phyloP scores from a whole-genome alignment of 768 basidiomycete genomes.

The Pholiota molesta region DNA sequence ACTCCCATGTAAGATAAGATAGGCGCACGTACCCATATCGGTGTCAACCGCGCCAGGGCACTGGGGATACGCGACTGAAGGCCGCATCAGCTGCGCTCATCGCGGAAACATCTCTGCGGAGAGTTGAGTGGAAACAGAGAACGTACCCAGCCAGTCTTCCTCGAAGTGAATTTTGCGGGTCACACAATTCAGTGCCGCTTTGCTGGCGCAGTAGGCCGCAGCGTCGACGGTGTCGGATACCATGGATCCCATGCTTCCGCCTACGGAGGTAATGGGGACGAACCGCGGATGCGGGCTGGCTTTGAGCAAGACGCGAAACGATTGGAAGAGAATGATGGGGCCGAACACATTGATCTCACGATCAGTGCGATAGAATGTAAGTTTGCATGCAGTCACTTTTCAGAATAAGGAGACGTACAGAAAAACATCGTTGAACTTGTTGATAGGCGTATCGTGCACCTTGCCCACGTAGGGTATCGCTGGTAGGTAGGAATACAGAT shows the following conservation, averaged over 20 bases:
- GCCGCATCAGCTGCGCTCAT: not conserved
- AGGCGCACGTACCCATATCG: not conserved
- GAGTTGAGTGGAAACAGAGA: no score
- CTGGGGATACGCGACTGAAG: not conserved
- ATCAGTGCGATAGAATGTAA: not conserved
- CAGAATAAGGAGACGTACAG: not conserved
- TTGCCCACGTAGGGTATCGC: not conserved
- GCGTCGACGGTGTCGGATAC: not conserved
- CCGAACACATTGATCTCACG: slow-evolving; percentile 8
- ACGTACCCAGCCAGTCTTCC: slow-evolving; percentile 4
- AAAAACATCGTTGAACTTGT: not conserved
- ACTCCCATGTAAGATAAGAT: no score
- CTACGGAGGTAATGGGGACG: slow-evolving; percentile 6
- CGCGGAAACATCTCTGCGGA: no score
- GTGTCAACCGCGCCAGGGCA: not conserved
- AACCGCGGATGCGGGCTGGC: not conserved
- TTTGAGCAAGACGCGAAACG: slow-evolving; percentile 1
- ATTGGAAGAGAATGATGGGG: slow-evolving; percentile 6
- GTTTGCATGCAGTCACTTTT: no score
- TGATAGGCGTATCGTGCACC: not conserved
- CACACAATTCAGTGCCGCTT: not conserved
- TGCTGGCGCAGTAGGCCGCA: not conserved
- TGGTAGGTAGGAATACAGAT: no score
- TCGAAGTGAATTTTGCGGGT: not conserved
- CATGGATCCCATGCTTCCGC: not conserved